Percentiles rank a stretch among this genome's conserved stretches.
phyloP scores from a whole-genome alignment of 169 alveolate genomes.

The Haemoproteus tartakovskyi region DNA sequence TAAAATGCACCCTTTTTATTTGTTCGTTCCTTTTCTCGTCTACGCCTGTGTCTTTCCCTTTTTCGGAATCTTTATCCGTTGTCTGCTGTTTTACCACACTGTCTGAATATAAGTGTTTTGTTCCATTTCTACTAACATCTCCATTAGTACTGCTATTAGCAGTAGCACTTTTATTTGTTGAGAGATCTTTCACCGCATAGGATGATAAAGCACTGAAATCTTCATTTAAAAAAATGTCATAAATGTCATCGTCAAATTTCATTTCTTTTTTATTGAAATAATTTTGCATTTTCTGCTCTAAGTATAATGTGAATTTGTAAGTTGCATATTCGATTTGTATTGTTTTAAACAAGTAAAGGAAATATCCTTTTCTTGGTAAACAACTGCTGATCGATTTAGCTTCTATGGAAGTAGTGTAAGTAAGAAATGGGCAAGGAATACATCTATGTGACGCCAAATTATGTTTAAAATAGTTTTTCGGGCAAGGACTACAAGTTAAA shows the following conservation, averaged over 20 bases:
- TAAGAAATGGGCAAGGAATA: constrained; percentile 71
- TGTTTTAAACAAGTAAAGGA: constrained; percentile 32
- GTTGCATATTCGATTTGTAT: constrained; percentile 25
- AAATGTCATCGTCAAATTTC: constrained; percentile 46
- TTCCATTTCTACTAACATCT: no score
- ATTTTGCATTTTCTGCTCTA: constrained; percentile 25
- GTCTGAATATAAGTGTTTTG: no score
- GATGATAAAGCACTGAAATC: constrained; percentile 6
- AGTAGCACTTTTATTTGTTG: neutral
- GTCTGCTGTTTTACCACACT: no score
- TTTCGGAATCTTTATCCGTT: neutral
- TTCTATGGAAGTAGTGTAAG: constrained; percentile 67
- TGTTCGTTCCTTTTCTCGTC: neutral
- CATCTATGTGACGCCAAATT: constrained; percentile 69
- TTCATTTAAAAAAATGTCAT: constrained; percentile 27
- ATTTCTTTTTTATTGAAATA: constrained; percentile 13
- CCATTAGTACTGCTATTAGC: neutral
- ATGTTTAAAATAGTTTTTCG: constrained; percentile 58
- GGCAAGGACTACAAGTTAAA: constrained; percentile 31
- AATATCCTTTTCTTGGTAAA: constrained; percentile 74
- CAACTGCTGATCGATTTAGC: constrained; percentile 69
- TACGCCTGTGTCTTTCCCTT: neutral
- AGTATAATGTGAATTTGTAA: constrained; percentile 35
- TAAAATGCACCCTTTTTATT: no score
- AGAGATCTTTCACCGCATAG: neutral